Base-by-base conservation (phyloP, 768 basidiomycete genomes). In the Suillus subaureus region DNA sequence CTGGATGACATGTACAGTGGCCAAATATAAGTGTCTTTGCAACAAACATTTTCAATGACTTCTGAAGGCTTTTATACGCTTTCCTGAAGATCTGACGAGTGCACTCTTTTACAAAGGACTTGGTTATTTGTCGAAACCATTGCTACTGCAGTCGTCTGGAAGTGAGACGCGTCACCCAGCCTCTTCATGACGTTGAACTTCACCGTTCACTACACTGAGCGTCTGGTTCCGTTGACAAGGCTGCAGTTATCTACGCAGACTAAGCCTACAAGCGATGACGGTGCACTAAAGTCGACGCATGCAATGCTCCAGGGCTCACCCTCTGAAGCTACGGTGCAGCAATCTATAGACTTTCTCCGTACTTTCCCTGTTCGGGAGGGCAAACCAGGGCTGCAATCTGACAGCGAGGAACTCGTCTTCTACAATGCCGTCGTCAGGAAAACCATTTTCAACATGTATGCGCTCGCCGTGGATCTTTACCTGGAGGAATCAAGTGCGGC, bases 401-500 rank as follows among this genome's bases (percentile, higher is more conserved):
- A 66, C 6, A 42, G 49, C 35, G 51, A 64, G 13, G 65, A 43
- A 18, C 64, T 64, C 52, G 69, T 64, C 37, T 61, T 66, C 3
- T 61, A 66, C 52, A 73, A 77, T 26, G 83, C 81, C 15, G 79
- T 89, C 15, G 67, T 85, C 8, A 75, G 79, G 43, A 86, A 82
- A 71, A 70, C 90, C 5, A 77, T 85, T 0, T 80, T 87, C 6
- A 83, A 82, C 9, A 66, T 92, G 18, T 94, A 94, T 71, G 79
- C 86, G 6, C 83, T 89, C 62, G 83, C 87, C 1, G 77, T 96
- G 70, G 85, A 93, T 67, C 71, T 80, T 26, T 86, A 88, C 64
- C 75, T 97, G 65, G 72, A 80, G 12, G 87, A 93, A 71, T 92
- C 95, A 1, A 80, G 85, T 11, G 75, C 87, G 40, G 86, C 89